These are phyloP conservation scores for Cryphonectria naterciae DNA, from an alignment of 2,329 filamentous ascomycete species.

Conservation along the genomic window DNA sequence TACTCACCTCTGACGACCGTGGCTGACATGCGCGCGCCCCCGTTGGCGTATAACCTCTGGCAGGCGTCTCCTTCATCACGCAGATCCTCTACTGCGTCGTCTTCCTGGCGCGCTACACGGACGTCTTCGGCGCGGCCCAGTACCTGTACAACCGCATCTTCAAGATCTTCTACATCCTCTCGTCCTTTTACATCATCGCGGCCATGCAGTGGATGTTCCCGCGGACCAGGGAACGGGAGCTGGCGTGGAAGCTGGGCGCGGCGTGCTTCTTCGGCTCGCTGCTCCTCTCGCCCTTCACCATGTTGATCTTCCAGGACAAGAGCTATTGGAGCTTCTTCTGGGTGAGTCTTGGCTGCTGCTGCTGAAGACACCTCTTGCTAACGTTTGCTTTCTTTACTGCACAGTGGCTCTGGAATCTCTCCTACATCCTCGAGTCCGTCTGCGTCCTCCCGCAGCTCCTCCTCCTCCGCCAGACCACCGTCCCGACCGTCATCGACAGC, in stretches of 20 bases:
- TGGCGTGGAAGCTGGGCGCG: slow-evolving; percentile 89
- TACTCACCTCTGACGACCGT: background rate
- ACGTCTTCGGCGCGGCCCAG: slow-evolving; percentile 65
- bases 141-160: slow-evolving; percentile 75
- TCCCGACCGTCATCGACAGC: slow-evolving; percentile 95
- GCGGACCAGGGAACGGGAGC: slow-evolving; percentile 85
- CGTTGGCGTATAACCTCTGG: background rate
- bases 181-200: slow-evolving; percentile 83
- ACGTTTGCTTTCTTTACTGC: background rate
- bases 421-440: slow-evolving; percentile 87
- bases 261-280: slow-evolving; percentile 69
- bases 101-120: slow-evolving; percentile 84
- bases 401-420: slow-evolving; percentile 85
- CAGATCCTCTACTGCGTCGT: slow-evolving; percentile 86
- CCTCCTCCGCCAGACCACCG: slow-evolving; percentile 89
- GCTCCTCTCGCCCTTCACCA: slow-evolving; percentile 71
- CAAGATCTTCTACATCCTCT: slow-evolving; percentile 86
- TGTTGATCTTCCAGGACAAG: slow-evolving; percentile 65
- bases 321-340: slow-evolving; percentile 52
- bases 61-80: slow-evolving; percentile 87
- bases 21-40: slow-evolving; percentile 26
- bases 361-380: background rate
- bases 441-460: slow-evolving; percentile 90
- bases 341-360: slow-evolving; percentile 43
- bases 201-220: slow-evolving; percentile 87